Conservation (phyloP, 345 rosid species). For the Murraya paniculata region DNA sequence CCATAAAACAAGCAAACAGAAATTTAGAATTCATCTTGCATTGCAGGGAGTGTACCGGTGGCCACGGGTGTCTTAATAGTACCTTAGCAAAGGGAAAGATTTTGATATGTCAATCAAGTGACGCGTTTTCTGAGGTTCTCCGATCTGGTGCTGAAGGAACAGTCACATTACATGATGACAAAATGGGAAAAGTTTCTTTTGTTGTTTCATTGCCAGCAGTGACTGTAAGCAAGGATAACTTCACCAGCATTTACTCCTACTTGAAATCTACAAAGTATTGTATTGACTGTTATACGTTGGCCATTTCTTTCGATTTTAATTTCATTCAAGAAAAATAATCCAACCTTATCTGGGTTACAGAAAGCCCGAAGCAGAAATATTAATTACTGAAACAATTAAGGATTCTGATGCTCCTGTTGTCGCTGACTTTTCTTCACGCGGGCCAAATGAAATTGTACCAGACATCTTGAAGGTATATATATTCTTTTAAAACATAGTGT, state of each 20-base stretch:
- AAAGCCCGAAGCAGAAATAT: slow-evolving; percentile 11
- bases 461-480: slow-evolving; percentile 25
- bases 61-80: slow-evolving; percentile 22
- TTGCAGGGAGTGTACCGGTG: slow-evolving; percentile 24
- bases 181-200: background rate
- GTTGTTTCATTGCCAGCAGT: slow-evolving; percentile 28
- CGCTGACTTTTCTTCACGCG: slow-evolving; percentile 38
- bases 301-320: background rate
- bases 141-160: slow-evolving; percentile 33
- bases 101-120: slow-evolving; percentile 16
- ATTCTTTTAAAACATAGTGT: too few relatives aligned
- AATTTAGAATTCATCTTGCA: background rate
- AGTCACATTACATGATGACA: background rate
- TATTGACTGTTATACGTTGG: too few relatives aligned
- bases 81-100: slow-evolving; percentile 38
- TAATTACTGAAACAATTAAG: slow-evolving; percentile 26
- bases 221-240: background rate
- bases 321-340: background rate
- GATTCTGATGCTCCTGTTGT: slow-evolving; percentile 32
- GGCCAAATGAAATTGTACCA: slow-evolving; percentile 25
- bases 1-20: background rate
- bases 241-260: slow-evolving; percentile 20
- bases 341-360: background rate
- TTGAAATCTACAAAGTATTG: slow-evolving; percentile 23
- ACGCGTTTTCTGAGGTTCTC: background rate